Conservation (phyloP, 345 rosid genomes). For the Eucalyptus globulus region DNA sequence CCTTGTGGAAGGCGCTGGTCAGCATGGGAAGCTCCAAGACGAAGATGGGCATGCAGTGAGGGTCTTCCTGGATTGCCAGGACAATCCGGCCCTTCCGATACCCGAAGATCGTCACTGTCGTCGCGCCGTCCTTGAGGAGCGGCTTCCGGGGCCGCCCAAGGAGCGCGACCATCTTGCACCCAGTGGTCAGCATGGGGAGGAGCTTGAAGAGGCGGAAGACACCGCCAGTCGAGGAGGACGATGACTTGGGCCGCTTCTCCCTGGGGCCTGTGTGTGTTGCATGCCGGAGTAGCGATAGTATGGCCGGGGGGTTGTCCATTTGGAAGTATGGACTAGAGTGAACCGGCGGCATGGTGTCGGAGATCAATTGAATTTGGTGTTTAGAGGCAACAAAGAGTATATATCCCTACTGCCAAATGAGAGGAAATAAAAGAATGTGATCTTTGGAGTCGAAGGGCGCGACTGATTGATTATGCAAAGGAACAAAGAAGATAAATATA, state of each 20-base stretch:
- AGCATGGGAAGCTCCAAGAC: conserved; percentile 86
- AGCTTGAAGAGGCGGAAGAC: conserved; percentile 78
- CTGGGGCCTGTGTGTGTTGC: background rate
- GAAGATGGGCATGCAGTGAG: conserved; percentile 68
- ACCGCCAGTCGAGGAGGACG: conserved; percentile 35
- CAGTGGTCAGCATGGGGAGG: conserved; percentile 87
- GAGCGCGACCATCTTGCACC: conserved; percentile 92
- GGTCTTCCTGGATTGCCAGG: conserved; percentile 91
- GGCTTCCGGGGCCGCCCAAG: conserved; percentile 66
- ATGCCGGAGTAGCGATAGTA: conserved; percentile 55
- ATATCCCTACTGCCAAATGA: background rate
- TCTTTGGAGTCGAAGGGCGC: background rate
- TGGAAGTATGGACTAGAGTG: conserved; percentile 70
- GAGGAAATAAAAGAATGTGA: background rate
- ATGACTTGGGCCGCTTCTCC: conserved; percentile 36
- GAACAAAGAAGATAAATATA: background rate
- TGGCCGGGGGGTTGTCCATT: conserved; percentile 75
- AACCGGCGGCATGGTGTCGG: conserved; percentile 25
- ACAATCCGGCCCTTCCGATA: conserved; percentile 73
- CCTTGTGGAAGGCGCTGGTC: conserved; percentile 60
- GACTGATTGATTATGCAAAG: background rate
- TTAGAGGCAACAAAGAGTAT: background rate
- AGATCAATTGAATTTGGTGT: background rate
- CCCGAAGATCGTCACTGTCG: conserved; percentile 81
- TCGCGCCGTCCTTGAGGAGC: conserved; percentile 66